Evolutionary conservation across 2,329 filamentous ascomycete genomes (phyloP).

Genomic region (Exophiala sp.): DNA sequence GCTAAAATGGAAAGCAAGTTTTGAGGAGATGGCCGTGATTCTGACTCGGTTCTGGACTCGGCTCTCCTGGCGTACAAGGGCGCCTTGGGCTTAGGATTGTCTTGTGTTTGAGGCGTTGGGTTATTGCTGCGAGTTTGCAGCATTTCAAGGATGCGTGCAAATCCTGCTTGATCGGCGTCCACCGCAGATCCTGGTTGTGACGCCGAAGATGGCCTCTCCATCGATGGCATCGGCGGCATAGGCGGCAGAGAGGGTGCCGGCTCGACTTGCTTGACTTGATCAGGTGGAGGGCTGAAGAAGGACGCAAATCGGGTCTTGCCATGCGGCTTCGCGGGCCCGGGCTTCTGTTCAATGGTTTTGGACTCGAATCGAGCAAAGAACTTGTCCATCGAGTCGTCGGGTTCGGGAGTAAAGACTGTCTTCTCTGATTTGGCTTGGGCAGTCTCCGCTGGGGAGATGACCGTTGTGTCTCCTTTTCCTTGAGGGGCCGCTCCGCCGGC

Average conservation of each 20-base stretch:
- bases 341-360: conserved; percentile 37
- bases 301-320: conserved; percentile 83
- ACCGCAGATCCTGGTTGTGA: conserved; percentile 31
- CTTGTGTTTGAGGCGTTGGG: conserved; percentile 38
- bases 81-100: conserved; percentile 31
- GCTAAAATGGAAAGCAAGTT: conserved; percentile 10
- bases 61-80: conserved; percentile 35
- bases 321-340: conserved; percentile 46
- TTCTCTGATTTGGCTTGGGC: conserved; percentile 39
- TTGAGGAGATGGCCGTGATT: conserved; percentile 5
- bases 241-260: too few species aligned
- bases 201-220: conserved; percentile 34
- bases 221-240: conserved; percentile 26
- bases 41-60: conserved; percentile 30
- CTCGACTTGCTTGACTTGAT: conserved; percentile 27
- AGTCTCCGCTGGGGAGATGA: conserved; percentile 33
- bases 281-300: conserved; percentile 57
- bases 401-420: conserved; percentile 24
- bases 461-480: conserved; percentile 27
- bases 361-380: conserved; percentile 28
- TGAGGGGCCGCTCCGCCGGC: conserved; percentile 41
- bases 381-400: conserved; percentile 28
- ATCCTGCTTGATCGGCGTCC: conserved; percentile 75
- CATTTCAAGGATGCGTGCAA: conserved; percentile 75
- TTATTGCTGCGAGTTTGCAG: conserved; percentile 54